Conservation (phyloP, 352 stramenopile genomes). For the Pythium folliculosum region DNA sequence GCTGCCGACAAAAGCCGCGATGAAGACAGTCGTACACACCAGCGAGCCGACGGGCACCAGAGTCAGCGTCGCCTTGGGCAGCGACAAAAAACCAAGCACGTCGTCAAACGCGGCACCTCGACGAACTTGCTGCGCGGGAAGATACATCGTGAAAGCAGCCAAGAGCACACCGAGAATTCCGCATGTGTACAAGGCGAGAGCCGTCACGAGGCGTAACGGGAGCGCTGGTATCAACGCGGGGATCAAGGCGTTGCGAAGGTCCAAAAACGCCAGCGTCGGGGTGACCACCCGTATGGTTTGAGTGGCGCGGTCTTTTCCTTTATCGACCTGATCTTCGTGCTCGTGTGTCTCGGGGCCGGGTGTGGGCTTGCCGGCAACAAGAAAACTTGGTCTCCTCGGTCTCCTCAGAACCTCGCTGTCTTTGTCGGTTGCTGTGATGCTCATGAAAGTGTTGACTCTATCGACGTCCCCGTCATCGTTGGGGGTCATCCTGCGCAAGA, state of each 20-base stretch:
- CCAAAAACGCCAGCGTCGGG: constrained; percentile 19
- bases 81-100: constrained; percentile 3
- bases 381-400: neutral
- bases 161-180: constrained; percentile 9
- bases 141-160: constrained; percentile 28
- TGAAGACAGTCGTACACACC: constrained; percentile 14
- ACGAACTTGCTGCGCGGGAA: constrained; percentile 3
- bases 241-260: constrained; percentile 11
- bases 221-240: neutral
- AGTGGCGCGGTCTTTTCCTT: neutral
- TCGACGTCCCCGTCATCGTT: neutral
- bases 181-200: neutral
- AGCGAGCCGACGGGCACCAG: constrained; percentile 9
- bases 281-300: constrained; percentile 7
- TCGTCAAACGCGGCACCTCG: neutral
- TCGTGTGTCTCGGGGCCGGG: too few species aligned
- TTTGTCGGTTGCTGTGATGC: neutral
- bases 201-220: neutral
- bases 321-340: neutral
- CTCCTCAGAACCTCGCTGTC: neutral
- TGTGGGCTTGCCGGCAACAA: neutral
- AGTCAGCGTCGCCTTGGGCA: neutral
- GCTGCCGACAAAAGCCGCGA: constrained; percentile 5
- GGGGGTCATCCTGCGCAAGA: constrained; percentile 4
- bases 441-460: constrained; percentile 6